phyloP scores from a whole-genome alignment of 2,329 filamentous ascomycete genomes.

The Neofusicoccum umdonicola region DNA sequence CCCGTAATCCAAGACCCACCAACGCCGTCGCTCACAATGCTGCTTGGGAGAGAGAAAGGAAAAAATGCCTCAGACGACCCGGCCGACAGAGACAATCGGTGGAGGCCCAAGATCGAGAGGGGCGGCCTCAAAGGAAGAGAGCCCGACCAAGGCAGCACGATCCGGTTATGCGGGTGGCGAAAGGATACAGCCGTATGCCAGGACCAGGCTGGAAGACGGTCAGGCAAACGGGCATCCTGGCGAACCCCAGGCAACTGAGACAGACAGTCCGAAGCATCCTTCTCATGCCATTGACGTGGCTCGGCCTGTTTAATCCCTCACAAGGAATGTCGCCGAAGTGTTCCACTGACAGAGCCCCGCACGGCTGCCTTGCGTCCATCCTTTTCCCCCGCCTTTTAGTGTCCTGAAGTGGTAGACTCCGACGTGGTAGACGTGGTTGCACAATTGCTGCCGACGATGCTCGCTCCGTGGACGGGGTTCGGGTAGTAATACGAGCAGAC shows the following conservation, averaged over 20 bases:
- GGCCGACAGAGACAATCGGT: not conserved
- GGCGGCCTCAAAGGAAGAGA: not conserved
- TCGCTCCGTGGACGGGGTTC: slow-evolving; percentile 36
- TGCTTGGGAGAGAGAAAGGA: not conserved
- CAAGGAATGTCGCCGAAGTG: not conserved
- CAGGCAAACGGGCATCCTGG: not conserved
- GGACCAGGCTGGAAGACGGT: not conserved
- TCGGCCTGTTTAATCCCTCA: not conserved
- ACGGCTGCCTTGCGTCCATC: not conserved
- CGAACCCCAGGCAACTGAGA: slow-evolving; percentile 4
- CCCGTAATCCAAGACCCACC: not conserved
- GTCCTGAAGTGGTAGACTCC: not conserved
- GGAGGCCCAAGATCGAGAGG: too few species aligned
- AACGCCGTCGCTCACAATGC: slow-evolving; percentile 10
- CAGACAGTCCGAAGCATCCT: not conserved
- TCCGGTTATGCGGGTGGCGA: not conserved
- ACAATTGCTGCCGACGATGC: not conserved
- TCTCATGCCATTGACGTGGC: not conserved
- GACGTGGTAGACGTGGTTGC: not conserved
- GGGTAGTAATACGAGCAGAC: slow-evolving; percentile 63
- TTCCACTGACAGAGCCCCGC: not conserved
- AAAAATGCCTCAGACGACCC: not conserved
- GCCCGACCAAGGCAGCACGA: slow-evolving; percentile 2
- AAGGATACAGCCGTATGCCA: not conserved
- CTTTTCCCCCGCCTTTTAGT: not conserved